Conservation (phyloP, 2,329 filamentous ascomycete species). For the Xylariaceae sp. region DNA sequence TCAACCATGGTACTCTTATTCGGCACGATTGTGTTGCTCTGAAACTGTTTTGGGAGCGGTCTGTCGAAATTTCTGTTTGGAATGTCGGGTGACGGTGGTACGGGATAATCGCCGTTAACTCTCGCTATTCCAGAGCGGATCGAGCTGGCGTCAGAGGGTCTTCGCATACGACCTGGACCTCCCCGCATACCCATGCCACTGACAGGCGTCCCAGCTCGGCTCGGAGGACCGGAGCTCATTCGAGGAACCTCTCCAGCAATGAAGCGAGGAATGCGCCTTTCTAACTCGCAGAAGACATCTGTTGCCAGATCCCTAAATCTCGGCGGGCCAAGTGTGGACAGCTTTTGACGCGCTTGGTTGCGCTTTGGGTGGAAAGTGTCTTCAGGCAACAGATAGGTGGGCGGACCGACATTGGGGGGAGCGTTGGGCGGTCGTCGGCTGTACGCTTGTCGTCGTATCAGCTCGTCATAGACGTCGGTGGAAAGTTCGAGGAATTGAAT, state of each 20-base stretch:
- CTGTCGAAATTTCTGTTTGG: conserved; percentile 69
- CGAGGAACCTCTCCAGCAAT: conserved; percentile 69
- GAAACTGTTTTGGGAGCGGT: conserved; percentile 85
- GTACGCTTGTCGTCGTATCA: conserved; percentile 79
- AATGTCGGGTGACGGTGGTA: conserved; percentile 62
- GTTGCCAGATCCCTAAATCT: conserved; percentile 91
- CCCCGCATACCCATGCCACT: conserved; percentile 58
- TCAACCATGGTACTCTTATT: conserved; percentile 98
- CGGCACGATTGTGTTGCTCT: conserved; percentile 93
- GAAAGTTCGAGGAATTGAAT: conserved; percentile 97
- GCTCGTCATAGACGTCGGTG: conserved; percentile 95
- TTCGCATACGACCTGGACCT: conserved; percentile 55
- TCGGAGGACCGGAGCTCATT: conserved; percentile 58
- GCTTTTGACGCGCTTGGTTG: conserved; percentile 94
- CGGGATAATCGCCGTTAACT: conserved; percentile 49
- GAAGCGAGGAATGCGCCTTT: conserved; percentile 86
- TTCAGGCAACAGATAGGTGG: conserved; percentile 79
- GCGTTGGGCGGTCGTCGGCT: conserved; percentile 57
- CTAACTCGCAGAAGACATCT: conserved; percentile 94
- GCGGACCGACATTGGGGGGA: conserved; percentile 55
- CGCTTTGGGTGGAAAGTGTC: conserved; percentile 92
- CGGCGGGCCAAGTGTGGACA: conserved; percentile 83
- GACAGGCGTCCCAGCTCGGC: conserved; percentile 64
- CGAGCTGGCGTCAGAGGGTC: conserved; percentile 66
- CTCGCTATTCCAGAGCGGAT: conserved; percentile 48